Percentiles rank a stretch among this genome's conserved stretches.
These are phyloP conservation scores for Pleurotus tuoliensis DNA, from an alignment of 768 basidiomycete species.

Conservation along the genomic window DNA sequence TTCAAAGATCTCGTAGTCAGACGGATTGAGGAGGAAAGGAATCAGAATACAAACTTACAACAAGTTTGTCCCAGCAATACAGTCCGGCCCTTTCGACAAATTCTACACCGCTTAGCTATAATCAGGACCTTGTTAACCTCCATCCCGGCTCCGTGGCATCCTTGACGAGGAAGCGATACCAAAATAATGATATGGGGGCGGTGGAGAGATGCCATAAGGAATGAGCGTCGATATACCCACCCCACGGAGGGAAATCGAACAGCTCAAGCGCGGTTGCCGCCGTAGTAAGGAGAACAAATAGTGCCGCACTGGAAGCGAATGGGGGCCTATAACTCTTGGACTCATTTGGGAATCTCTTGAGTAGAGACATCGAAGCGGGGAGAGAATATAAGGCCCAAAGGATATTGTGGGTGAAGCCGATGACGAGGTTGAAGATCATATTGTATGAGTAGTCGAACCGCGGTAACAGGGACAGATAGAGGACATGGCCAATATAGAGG, in stretches of 20 bases:
- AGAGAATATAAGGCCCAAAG: conserved; percentile 78
- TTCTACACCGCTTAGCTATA: too few relatives aligned
- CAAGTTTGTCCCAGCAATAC: too few relatives aligned
- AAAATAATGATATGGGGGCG: conserved; percentile 66
- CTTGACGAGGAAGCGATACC: conserved; percentile 82
- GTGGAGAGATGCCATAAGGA: conserved; percentile 91
- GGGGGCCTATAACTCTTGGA: conserved; percentile 56
- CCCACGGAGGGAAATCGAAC: conserved; percentile 84
- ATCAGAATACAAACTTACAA: too few relatives aligned
- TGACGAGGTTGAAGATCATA: conserved; percentile 72
- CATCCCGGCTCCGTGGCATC: conserved; percentile 73
- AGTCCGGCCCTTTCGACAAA: too few relatives aligned
- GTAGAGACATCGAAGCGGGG: conserved; percentile 39
- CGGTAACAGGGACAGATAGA: conserved; percentile 71
- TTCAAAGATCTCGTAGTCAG: too few relatives aligned
- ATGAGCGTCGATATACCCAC: conserved; percentile 83
- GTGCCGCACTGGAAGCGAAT: conserved; percentile 48
- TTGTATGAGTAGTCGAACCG: conserved; percentile 95
- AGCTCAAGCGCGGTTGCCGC: conserved; percentile 78
- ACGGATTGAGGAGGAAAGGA: too few relatives aligned
- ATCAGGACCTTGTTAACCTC: conserved; percentile 25
- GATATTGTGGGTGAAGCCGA: conserved; percentile 77
- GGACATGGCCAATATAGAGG: conserved; percentile 64
- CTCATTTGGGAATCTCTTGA: conserved; percentile 52
- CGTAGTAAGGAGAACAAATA: conserved; percentile 68